Conservation (phyloP, 2,329 filamentous ascomycete species). For the Aspergillus neoniger region DNA sequence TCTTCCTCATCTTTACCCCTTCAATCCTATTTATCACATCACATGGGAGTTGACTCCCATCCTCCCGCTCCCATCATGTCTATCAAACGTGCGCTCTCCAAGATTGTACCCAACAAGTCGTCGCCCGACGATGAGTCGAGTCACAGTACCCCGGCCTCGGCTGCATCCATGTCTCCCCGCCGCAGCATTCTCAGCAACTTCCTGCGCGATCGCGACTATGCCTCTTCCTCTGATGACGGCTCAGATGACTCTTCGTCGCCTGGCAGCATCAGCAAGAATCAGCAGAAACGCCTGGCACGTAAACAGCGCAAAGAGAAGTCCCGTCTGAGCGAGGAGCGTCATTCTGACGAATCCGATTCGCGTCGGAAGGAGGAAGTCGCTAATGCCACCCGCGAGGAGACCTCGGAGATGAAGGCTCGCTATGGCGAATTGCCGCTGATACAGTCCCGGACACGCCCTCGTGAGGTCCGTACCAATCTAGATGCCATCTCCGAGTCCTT, state of each 20-base stretch:
- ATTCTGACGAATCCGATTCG: conserved; percentile 42
- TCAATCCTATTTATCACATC: not conserved
- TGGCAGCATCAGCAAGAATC: conserved; percentile 46
- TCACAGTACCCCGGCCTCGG: conserved; percentile 19
- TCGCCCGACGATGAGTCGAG: conserved; percentile 29
- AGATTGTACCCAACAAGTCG: conserved; percentile 32
- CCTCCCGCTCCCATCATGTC: conserved; percentile 45
- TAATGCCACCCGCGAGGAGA: conserved; percentile 56
- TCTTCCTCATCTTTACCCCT: not conserved
- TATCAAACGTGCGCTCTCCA: conserved; percentile 48
- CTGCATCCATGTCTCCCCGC: conserved; percentile 33
- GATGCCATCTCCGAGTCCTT: conserved; percentile 54
- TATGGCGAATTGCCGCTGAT: conserved; percentile 62
- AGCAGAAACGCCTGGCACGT: conserved; percentile 46
- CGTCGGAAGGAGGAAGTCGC: conserved; percentile 44
- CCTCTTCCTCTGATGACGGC: conserved; percentile 47
- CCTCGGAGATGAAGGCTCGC: conserved; percentile 58
- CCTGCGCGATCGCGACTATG: conserved; percentile 44
- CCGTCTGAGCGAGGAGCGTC: conserved; percentile 47
- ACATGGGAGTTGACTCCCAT: not conserved
- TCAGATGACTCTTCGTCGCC: conserved; percentile 40
- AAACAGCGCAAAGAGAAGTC: conserved; percentile 43
- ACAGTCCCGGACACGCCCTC: conserved; percentile 56
- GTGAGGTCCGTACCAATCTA: conserved; percentile 52
- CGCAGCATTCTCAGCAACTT: conserved; percentile 46